phyloP scores from a whole-genome alignment of 75 land plant genomes.

The Pinus albicaulis region DNA sequence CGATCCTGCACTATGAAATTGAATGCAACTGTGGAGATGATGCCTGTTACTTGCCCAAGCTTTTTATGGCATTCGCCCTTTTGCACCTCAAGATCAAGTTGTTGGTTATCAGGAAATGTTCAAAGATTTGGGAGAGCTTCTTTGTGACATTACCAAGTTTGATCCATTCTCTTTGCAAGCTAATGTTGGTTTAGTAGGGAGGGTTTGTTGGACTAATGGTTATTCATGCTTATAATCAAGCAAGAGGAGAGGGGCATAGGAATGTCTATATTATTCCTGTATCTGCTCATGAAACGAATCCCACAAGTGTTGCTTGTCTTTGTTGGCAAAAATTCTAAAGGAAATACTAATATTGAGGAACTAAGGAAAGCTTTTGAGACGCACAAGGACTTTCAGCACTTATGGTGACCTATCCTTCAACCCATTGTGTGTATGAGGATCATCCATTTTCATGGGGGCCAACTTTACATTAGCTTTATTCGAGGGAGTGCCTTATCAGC shows the following conservation, averaged over 20 bases:
- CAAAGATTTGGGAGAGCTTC: constrained; percentile 69
- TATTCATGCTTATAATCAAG: constrained; percentile 91
- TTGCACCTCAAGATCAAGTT: constrained; percentile 84
- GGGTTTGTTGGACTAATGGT: constrained; percentile 98
- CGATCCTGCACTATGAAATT: constrained; percentile 26
- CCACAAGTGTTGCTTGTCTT: constrained; percentile 99
- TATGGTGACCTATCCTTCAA: constrained; percentile 99
- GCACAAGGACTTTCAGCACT: constrained; percentile 87
- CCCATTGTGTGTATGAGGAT: constrained; percentile 99
- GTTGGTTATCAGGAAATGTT: constrained; percentile 98
- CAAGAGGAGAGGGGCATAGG: constrained; percentile 86
- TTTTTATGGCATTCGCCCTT: constrained; percentile 87
- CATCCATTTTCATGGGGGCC: too few species aligned
- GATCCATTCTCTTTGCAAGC: constrained; percentile 98
- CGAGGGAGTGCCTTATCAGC: too few species aligned
- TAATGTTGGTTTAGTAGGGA: constrained; percentile 97
- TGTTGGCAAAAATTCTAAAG: constrained; percentile 95
- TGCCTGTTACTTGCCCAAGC: constrained; percentile 89
- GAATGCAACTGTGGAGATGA: constrained; percentile 97
- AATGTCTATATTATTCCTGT: constrained; percentile 96
- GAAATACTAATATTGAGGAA: constrained; percentile 90
- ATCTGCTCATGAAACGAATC: constrained; percentile 98
- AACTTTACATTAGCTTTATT: too few species aligned
- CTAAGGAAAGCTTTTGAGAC: constrained; percentile 88
- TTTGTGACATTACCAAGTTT: constrained; percentile 90